Percentiles rank a stretch among this genome's conserved stretches.
Evolutionary conservation across 2,329 filamentous ascomycete species (phyloP).

Genomic region (Leptographium flavum): DNA sequence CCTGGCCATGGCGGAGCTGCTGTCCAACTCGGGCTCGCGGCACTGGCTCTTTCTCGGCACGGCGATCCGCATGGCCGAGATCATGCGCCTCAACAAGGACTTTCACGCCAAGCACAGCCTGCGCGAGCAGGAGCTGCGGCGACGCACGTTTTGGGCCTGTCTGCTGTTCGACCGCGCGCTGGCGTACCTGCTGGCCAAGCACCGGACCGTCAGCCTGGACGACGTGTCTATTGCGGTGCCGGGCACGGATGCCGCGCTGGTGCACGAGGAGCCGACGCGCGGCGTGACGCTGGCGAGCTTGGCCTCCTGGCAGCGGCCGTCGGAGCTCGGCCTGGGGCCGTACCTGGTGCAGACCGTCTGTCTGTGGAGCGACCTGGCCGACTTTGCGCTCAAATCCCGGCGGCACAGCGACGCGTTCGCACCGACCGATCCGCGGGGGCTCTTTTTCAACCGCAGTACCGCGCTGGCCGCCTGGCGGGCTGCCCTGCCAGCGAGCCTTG

Average conservation of each 20-base stretch:
- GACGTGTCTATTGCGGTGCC: constrained; percentile 9
- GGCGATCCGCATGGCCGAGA: constrained; percentile 14
- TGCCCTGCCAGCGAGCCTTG: constrained; percentile 7
- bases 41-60: constrained; percentile 13
- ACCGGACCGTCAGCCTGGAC: constrained; percentile 2
- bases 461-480: constrained; percentile 8
- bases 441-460: constrained; percentile 3
- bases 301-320: constrained; percentile 5
- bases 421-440: constrained; percentile 7
- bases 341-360: constrained; percentile 11
- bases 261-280: constrained; percentile 9
- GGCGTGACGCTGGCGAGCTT: constrained; percentile 8
- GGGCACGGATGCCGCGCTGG: constrained; percentile 8
- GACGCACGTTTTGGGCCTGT: constrained; percentile 9
- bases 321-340: constrained; percentile 9
- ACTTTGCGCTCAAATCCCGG: constrained; percentile 6
- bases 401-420: constrained; percentile 6
- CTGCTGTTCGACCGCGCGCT: constrained; percentile 3
- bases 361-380: constrained; percentile 10
- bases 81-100: constrained; percentile 14
- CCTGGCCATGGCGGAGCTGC: constrained; percentile 11
- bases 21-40: constrained; percentile 12
- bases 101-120: constrained; percentile 13
- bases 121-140: constrained; percentile 9
- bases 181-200: constrained; percentile 9